These are phyloP conservation scores for Boletellus ananiceps DNA, from an alignment of 768 basidiomycete species.

Conservation along the genomic window DNA sequence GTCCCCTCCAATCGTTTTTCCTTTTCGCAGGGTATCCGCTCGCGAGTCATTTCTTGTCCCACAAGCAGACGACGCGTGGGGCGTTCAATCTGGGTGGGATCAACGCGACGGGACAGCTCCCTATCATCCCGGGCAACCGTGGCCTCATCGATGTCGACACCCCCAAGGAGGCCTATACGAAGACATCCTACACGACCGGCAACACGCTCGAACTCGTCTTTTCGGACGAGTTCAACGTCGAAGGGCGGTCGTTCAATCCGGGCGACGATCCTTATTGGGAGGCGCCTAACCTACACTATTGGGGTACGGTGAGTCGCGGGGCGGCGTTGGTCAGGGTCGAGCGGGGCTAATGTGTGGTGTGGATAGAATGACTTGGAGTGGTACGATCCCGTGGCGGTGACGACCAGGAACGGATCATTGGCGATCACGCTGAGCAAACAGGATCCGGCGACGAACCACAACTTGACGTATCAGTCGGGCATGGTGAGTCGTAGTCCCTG, in stretches of 20 bases:
- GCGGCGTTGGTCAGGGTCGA: no score
- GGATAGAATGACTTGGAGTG: slow-evolving; percentile 45
- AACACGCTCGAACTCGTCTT: slow-evolving; percentile 55
- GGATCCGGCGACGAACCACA: slow-evolving; percentile 39
- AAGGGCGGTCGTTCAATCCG: slow-evolving; percentile 66
- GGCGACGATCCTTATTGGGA: slow-evolving; percentile 65
- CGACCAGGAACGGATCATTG: slow-evolving; percentile 48
- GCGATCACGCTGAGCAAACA: slow-evolving; percentile 45
- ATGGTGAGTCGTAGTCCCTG: slow-evolving; percentile 24
- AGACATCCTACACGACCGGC: slow-evolving; percentile 34
- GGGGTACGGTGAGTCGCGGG: slow-evolving; percentile 45
- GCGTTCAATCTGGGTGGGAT: slow-evolving; percentile 75
- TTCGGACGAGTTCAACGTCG: slow-evolving; percentile 77
- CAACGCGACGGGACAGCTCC: slow-evolving; percentile 67
- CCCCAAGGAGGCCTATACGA: slow-evolving; percentile 41
- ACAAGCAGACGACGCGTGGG: slow-evolving; percentile 38
- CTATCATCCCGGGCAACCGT: slow-evolving; percentile 38
- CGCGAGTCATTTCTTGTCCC: slow-evolving; percentile 41
- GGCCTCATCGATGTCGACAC: slow-evolving; percentile 55
- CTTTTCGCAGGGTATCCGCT: slow-evolving; percentile 44
- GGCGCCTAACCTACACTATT: slow-evolving; percentile 59
- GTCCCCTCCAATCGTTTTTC: neutral
- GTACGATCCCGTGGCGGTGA: slow-evolving; percentile 53
- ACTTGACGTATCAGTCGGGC: slow-evolving; percentile 43
- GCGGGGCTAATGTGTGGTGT: slow-evolving; percentile 7